These are phyloP conservation scores for Arctium lappa DNA, from an alignment of 129 eudicot genomes.

Conservation along the genomic window DNA sequence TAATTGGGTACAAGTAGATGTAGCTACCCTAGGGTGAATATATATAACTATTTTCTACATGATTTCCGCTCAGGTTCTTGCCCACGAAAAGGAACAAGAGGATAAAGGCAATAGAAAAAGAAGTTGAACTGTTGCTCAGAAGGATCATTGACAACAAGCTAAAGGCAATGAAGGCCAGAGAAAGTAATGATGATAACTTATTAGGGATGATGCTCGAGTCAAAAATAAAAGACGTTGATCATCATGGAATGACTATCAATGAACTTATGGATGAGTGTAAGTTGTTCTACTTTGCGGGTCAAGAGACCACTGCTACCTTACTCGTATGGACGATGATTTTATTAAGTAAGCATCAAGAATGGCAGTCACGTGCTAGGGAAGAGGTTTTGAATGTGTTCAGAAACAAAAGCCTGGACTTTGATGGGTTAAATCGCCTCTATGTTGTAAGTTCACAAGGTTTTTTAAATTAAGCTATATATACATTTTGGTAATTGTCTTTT, in stretches of 20 bases:
- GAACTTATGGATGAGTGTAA: conserved; percentile 43
- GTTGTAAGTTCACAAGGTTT: too few relatives aligned
- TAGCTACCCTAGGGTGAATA: background rate
- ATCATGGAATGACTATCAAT: conserved; percentile 22
- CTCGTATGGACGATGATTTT: conserved; percentile 40
- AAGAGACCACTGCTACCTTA: conserved; percentile 39
- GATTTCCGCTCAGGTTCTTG: conserved; percentile 20
- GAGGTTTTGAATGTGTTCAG: conserved; percentile 32
- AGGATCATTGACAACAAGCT: conserved; percentile 23
- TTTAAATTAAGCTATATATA: too few relatives aligned
- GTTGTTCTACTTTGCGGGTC: conserved; percentile 42
- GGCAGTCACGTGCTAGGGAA: conserved; percentile 43
- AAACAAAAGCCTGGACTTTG: background rate
- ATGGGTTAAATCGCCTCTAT: too few relatives aligned
- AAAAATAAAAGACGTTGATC: conserved; percentile 24
- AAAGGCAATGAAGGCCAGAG: conserved; percentile 22
- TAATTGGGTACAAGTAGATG: background rate
- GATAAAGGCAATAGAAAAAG: conserved; percentile 34
- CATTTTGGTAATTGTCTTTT: too few relatives aligned
- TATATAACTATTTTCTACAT: background rate
- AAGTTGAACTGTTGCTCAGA: conserved; percentile 12
- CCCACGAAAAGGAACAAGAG: conserved; percentile 43
- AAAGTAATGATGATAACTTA: conserved; percentile 25
- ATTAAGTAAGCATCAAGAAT: conserved; percentile 28
- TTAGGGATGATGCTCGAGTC: conserved; percentile 33